phyloP scores from a whole-genome alignment of 2,329 filamentous ascomycete genomes.

The Diaporthe eres region DNA sequence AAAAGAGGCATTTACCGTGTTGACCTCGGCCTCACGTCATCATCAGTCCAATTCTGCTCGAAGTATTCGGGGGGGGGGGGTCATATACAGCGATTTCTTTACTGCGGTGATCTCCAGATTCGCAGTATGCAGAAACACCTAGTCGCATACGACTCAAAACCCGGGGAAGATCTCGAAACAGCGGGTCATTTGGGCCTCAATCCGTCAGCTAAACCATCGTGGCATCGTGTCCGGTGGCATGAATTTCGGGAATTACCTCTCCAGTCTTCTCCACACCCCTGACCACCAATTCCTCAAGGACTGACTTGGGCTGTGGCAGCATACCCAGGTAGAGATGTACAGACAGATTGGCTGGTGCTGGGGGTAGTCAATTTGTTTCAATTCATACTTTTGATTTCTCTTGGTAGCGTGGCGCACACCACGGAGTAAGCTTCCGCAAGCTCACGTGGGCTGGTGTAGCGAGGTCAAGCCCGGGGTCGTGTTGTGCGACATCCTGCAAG shows the following conservation, averaged over 20 bases:
- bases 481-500: constrained; percentile 37
- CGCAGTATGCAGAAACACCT: not conserved
- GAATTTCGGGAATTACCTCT: constrained; percentile 24
- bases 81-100: too few species aligned
- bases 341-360: not conserved
- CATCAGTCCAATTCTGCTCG: not conserved
- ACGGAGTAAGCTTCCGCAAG: not conserved
- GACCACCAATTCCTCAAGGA: not conserved
- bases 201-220: not conserved
- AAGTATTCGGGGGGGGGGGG: too few species aligned
- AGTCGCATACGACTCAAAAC: not conserved
- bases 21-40: not conserved
- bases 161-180: constrained; percentile 17
- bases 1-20: not conserved
- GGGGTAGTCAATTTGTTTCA: not conserved
- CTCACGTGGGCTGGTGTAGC: constrained; percentile 14
- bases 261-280: constrained; percentile 1
- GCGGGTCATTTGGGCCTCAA: constrained; percentile 16
- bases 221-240: not conserved
- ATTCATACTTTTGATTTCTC: not conserved
- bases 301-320: not conserved
- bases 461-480: not conserved
- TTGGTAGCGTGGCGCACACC: not conserved
- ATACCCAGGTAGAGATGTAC: not conserved
- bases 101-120: not conserved